A percentile compares a stretch with the other conserved stretches of the same genome.
phyloP scores from a whole-genome alignment of 768 basidiomycete species.

The Amanita phalloides region DNA sequence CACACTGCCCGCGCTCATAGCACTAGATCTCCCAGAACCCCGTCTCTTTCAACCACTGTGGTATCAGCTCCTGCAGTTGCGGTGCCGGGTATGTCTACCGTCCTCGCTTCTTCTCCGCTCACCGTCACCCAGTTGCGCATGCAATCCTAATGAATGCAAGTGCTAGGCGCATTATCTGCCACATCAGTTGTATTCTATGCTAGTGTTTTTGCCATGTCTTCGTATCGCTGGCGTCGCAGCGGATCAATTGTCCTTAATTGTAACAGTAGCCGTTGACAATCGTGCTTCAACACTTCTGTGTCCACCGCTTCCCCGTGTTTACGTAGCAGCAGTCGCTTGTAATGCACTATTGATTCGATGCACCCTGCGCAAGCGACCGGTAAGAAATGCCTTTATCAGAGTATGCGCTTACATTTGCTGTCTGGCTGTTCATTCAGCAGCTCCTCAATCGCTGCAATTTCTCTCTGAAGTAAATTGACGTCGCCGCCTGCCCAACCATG shows the following conservation, averaged over 20 bases:
- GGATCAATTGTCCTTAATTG: conserved; percentile 57
- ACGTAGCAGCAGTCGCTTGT: conserved; percentile 58
- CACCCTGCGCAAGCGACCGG: conserved; percentile 55
- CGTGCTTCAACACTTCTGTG: conserved; percentile 24
- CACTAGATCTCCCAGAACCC: conserved; percentile 22
- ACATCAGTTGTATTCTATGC: not conserved
- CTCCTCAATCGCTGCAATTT: conserved; percentile 73
- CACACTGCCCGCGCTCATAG: conserved; percentile 3
- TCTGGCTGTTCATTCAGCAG: conserved; percentile 84
- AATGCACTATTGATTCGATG: conserved; percentile 84
- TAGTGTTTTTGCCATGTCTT: conserved; percentile 29
- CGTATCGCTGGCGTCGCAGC: conserved; percentile 55
- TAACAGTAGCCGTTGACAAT: conserved; percentile 41
- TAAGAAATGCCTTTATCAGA: not conserved
- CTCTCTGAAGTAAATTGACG: conserved; percentile 48
- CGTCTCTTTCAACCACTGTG: conserved; percentile 32
- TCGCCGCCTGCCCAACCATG: conserved; percentile 36
- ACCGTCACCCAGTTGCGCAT: conserved; percentile 34
- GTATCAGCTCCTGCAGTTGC: conserved; percentile 38
- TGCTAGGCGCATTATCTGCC: conserved; percentile 27
- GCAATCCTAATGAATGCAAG: conserved; percentile 56
- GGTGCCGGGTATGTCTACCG: conserved; percentile 29
- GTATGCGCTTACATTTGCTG: conserved; percentile 64
- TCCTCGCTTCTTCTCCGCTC: not conserved
- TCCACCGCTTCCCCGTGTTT: conserved; percentile 27